Percentiles rank a stretch among this genome's conserved stretches.
Evolutionary conservation across 441 rosid genomes (phyloP).

Genomic region (Pelargonium fulgidum): DNA sequence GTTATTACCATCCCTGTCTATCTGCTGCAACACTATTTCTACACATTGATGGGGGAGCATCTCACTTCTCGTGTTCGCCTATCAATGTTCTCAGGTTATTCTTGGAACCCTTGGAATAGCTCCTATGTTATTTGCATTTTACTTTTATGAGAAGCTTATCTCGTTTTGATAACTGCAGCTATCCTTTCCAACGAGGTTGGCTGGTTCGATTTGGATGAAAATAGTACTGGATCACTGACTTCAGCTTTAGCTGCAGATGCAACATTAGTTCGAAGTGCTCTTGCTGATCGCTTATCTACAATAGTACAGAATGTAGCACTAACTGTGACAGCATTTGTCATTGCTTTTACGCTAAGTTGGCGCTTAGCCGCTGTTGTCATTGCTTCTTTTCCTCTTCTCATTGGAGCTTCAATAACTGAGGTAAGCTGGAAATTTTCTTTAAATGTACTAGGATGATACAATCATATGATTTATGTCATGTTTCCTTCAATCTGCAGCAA

Average conservation of each 20-base stretch:
- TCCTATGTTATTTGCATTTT: too few species aligned
- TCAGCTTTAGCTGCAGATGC: constrained; percentile 59
- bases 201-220: constrained; percentile 63
- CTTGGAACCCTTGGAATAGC: neutral
- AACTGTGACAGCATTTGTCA: constrained; percentile 60
- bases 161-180: constrained; percentile 21
- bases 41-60: constrained; percentile 76
- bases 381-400: constrained; percentile 69
- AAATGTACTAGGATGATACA: too few species aligned
- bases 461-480: neutral
- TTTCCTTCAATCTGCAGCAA: constrained; percentile 40
- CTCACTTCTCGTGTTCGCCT: constrained; percentile 65
- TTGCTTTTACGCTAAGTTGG: constrained; percentile 68
- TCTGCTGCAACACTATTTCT: constrained; percentile 67
- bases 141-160: constrained; percentile 23
- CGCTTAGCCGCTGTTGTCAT: constrained; percentile 65
- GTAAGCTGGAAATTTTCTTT: constrained; percentile 27
- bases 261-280: constrained; percentile 46
- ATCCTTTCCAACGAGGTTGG: constrained; percentile 56
- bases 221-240: constrained; percentile 55
- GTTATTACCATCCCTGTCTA: constrained; percentile 53
- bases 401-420: constrained; percentile 70
- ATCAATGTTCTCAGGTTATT: constrained; percentile 55
- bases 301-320: constrained; percentile 67
- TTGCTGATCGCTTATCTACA: constrained; percentile 55